A percentile compares a stretch with the other conserved stretches of the same genome.
Conservation (phyloP, 2,329 filamentous ascomycete species). For the Nigrograna mackinnonii region DNA sequence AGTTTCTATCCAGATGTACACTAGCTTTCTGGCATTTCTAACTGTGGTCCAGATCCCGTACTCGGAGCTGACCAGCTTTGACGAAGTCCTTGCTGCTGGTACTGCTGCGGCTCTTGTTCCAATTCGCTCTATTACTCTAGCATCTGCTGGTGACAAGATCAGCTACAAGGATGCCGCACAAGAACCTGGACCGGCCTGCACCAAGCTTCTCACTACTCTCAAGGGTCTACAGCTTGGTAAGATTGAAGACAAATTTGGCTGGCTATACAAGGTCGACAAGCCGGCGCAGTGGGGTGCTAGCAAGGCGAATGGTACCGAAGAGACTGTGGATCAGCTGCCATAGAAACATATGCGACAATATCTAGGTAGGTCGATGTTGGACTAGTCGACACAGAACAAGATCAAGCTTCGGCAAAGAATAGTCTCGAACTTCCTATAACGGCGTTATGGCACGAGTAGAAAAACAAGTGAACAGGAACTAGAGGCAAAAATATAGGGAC, state of each 20-base stretch:
- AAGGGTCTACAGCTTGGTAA: conserved; percentile 87
- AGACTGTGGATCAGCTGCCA: conserved; percentile 39
- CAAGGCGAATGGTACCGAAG: conserved; percentile 23
- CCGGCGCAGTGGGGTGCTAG: conserved; percentile 37
- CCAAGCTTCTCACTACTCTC: conserved; percentile 73
- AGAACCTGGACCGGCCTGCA: conserved; percentile 73
- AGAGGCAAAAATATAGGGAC: no score
- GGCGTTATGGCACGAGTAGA: no score
- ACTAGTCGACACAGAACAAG: no score
- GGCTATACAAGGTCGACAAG: conserved; percentile 58
- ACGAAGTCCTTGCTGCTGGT: conserved; percentile 87
- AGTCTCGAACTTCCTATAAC: background rate
- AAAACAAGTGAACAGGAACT: no score
- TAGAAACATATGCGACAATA: conserved; percentile 12
- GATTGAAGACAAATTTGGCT: conserved; percentile 75
- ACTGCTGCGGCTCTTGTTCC: conserved; percentile 91
- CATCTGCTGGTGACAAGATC: conserved; percentile 59
- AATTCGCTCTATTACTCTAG: conserved; percentile 85
- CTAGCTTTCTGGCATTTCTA: background rate
- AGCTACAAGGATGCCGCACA: conserved; percentile 60
- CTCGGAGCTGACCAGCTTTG: conserved; percentile 64
- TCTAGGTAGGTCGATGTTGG: no score
- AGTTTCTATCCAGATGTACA: conserved; percentile 27
- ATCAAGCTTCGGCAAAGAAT: no score
- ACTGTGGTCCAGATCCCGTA: conserved; percentile 62